A percentile compares a stretch with the other conserved stretches of the same genome.
Evolutionary conservation across 139 green algal species (phyloP).

Genomic region (Deuterostichococcus epilithicus): DNA sequence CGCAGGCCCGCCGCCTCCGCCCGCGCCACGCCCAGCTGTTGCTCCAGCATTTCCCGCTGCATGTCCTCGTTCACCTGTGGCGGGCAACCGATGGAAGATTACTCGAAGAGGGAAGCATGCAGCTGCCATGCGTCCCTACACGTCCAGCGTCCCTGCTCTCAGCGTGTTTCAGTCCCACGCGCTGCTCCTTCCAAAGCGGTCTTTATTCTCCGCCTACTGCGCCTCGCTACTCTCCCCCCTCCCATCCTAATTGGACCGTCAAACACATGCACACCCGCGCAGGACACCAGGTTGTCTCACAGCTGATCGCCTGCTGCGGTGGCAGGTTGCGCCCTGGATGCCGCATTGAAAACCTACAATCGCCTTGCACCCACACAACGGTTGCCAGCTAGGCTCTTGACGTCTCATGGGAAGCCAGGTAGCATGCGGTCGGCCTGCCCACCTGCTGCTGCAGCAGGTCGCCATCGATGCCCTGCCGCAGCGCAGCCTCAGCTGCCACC

Average conservation of each 20-base stretch:
- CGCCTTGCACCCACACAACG: no score
- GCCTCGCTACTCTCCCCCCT: background rate
- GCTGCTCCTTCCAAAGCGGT: background rate
- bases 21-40: constrained; percentile 24
- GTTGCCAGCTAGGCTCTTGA: no score
- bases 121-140: background rate
- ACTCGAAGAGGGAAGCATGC: background rate
- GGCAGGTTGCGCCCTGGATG: no score
- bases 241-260: background rate
- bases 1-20: constrained; percentile 28
- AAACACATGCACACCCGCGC: background rate
- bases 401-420: no score
- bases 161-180: background rate
- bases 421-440: no score
- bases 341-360: no score
- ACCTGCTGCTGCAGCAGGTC: constrained; percentile 40
- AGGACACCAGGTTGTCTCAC: no score
- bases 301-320: no score
- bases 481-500: background rate
- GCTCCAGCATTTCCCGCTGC: constrained; percentile 49
- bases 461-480: constrained; percentile 2
- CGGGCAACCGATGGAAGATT: background rate
- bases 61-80: constrained; percentile 40
- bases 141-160: background rate
- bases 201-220: background rate